Conservation (phyloP, 2,329 filamentous ascomycete species). For the Curvularia spicifera region DNA sequence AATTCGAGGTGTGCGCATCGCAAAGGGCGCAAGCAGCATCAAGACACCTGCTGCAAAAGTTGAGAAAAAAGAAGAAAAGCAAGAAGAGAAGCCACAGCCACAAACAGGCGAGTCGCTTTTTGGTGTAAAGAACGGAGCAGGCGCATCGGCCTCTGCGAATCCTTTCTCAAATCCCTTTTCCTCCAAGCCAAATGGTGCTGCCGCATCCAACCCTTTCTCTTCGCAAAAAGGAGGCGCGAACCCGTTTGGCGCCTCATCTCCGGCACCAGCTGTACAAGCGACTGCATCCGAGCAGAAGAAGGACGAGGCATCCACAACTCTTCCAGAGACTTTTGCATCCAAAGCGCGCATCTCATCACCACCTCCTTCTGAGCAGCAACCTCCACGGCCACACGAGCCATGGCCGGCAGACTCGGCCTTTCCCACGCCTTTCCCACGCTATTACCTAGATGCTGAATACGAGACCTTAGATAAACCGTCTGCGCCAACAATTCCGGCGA, state of each 20-base stretch:
- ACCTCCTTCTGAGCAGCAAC: constrained; percentile 43
- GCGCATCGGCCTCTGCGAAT: constrained; percentile 30
- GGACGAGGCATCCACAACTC: constrained; percentile 53
- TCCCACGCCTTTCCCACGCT: constrained; percentile 74
- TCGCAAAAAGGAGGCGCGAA: constrained; percentile 32
- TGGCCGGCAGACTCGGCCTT: constrained; percentile 75
- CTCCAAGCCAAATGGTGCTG: constrained; percentile 43
- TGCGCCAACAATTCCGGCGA: constrained; percentile 57
- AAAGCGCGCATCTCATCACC: constrained; percentile 64
- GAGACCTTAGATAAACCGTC: constrained; percentile 75
- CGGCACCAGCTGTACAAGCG: constrained; percentile 37
- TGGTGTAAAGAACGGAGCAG: constrained; percentile 61
- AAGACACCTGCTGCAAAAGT: constrained; percentile 21
- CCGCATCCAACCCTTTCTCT: constrained; percentile 64
- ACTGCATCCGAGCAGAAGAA: constrained; percentile 23
- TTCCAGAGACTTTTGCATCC: constrained; percentile 77
- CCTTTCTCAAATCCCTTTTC: constrained; percentile 66
- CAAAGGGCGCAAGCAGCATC: constrained; percentile 43
- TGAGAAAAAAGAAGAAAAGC: constrained; percentile 29
- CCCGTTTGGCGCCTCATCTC: constrained; percentile 54
- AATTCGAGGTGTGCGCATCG: constrained; percentile 70
- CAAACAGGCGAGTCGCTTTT: constrained; percentile 73
- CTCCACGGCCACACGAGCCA: constrained; percentile 63
- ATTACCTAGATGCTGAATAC: constrained; percentile 87
- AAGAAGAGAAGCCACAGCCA: constrained; percentile 49